Evolutionary conservation across 257 asterid species (phyloP).

Genomic region (Solanum pimpinellifolium): DNA sequence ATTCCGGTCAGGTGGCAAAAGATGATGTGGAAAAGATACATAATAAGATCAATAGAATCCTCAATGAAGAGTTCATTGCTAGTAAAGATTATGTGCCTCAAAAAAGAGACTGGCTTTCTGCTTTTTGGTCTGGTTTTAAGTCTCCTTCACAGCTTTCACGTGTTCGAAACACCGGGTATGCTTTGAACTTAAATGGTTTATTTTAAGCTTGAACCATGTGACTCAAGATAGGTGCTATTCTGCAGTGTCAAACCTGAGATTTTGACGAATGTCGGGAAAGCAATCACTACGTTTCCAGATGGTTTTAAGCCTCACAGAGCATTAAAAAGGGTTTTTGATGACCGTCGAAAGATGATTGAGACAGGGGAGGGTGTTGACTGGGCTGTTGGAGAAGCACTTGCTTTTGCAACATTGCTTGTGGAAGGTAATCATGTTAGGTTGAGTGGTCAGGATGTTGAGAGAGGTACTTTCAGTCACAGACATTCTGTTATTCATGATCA

Average conservation of each 20-base stretch:
- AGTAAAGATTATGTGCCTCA: slow-evolving; percentile 20
- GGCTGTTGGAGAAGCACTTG: slow-evolving; percentile 23
- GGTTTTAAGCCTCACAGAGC: slow-evolving; percentile 16
- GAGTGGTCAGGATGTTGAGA: slow-evolving; percentile 25
- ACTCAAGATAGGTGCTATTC: not conserved
- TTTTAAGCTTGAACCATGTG: not conserved
- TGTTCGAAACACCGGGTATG: slow-evolving; percentile 21
- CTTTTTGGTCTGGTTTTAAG: slow-evolving; percentile 19
- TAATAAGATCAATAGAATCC: slow-evolving; percentile 6
- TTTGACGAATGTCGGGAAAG: slow-evolving; percentile 14
- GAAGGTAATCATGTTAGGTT: slow-evolving; percentile 24
- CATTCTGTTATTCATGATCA: slow-evolving; percentile 22
- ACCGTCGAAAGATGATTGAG: slow-evolving; percentile 22
- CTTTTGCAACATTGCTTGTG: slow-evolving; percentile 21
- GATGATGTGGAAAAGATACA: slow-evolving; percentile 14
- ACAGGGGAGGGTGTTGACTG: slow-evolving; percentile 24
- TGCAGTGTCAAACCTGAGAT: slow-evolving; percentile 19
- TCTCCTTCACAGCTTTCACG: slow-evolving; percentile 25
- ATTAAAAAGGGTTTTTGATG: slow-evolving; percentile 8
- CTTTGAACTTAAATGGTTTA: not conserved
- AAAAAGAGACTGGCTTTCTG: slow-evolving; percentile 22
- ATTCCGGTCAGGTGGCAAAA: slow-evolving; percentile 9
- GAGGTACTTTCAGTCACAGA: slow-evolving; percentile 23
- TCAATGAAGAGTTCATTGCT: slow-evolving; percentile 20
- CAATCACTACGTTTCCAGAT: slow-evolving; percentile 18